Evolutionary conservation across 2,329 filamentous ascomycete species (phyloP), one percentile per base, ranked within the genome.

Genomic region (Claviceps africana): DNA sequence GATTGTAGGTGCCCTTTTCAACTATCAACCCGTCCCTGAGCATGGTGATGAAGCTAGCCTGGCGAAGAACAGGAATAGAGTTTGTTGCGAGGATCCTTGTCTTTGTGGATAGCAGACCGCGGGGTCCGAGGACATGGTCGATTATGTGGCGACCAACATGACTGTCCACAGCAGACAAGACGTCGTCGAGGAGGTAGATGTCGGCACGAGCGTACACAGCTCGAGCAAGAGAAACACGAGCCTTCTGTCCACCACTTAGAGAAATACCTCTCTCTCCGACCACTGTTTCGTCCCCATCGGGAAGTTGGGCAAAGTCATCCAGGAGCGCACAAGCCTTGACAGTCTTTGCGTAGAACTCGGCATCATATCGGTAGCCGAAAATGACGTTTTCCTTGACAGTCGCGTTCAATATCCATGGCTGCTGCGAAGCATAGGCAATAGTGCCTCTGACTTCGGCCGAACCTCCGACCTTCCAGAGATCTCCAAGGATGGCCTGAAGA

Each of bases 201-300:
- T 98, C 94, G n/a, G 93, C 89, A 59, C 93, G 81, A 50, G 94
- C 90, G 64, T 98, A 98, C 1, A 98, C 93, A 31, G 94, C 91
- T 65, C 93, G 81, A 42, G 93, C 93, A 51, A 98, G 75, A 15
- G 89, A 91, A 55, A 98, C 77, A 56, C 93, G 86, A 52, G 93
- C 91, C 70, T 96, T 98, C 65, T 98, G 93, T 6, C 94, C 93
- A 58, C 91, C 91, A 56, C 90, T 96, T 25, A 98, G 73, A 2
- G 91, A 97, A 54, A 98, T 98, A 42, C 93, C 93, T 56, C 93
- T 84, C 71, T 98, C 94, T 53, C 93, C 93, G 39, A 98, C 94
- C 62, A 96, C 86, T 0, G 93, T 98, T 65, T 95, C 86, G 62
- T 98, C 94, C 30, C 94, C 93, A 64, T 98, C 93, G 3, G 93